Percentiles rank a stretch among this genome's conserved stretches.
These are phyloP conservation scores for Huntiella savannae DNA, from an alignment of 2,329 filamentous ascomycete species.

Conservation along the genomic window DNA sequence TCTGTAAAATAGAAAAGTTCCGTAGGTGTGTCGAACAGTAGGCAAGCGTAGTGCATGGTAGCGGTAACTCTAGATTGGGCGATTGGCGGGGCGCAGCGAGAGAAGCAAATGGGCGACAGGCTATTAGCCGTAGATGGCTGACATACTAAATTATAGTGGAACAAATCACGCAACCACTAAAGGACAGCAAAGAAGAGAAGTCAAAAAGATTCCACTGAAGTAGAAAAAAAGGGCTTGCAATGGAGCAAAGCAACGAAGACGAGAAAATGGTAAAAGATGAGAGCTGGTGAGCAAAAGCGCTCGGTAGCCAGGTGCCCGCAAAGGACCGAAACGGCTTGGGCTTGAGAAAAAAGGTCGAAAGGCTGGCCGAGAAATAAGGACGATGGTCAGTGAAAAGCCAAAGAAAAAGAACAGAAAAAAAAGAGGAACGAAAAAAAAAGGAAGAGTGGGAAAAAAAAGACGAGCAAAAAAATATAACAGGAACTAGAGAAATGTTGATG, in stretches of 20 bases:
- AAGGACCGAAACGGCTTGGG: conserved; percentile 11
- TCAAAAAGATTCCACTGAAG: conserved; percentile 9
- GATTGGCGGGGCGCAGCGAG: too few relatives aligned
- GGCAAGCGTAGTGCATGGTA: too few relatives aligned
- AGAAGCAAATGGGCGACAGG: too few relatives aligned
- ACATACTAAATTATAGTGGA: not conserved
- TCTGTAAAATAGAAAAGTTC: too few relatives aligned
- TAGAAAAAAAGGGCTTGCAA: conserved; percentile 2
- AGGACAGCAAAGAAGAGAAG: conserved; percentile 2
- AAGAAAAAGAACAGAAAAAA: conserved; percentile 5
- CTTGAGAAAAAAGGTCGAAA: conserved; percentile 4
- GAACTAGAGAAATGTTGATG: not conserved
- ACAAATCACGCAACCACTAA: conserved; percentile 8
- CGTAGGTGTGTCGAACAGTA: too few relatives aligned
- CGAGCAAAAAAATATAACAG: not conserved
- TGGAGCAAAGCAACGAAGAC: conserved; percentile 1
- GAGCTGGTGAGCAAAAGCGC: conserved; percentile 12
- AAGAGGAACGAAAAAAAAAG: not conserved
- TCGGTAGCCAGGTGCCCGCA: conserved; percentile 12
- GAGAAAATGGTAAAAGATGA: conserved; percentile 5
- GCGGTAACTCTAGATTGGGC: too few relatives aligned
- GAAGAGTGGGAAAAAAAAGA: not conserved
- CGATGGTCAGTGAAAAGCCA: conserved; percentile 8
- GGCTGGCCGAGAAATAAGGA: conserved; percentile 5
- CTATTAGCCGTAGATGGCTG: too few relatives aligned